Conservation (phyloP, 176 grass and related monocot genomes). For the Neostapfia colusana region DNA sequence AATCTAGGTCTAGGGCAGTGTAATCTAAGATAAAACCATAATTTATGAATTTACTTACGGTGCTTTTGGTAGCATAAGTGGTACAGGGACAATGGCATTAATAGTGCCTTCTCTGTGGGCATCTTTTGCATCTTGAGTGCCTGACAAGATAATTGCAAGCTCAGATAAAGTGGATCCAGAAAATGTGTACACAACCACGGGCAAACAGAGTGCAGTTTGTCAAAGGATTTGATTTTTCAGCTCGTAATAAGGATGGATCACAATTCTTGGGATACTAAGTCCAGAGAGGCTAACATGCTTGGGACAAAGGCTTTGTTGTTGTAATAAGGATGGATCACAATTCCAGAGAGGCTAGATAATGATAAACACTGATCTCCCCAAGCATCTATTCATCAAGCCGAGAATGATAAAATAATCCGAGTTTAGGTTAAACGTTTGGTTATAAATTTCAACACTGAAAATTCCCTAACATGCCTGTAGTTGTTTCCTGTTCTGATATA, state of each 20-base stretch:
- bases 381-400: neutral
- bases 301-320: neutral
- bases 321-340: neutral
- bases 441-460: too few relatives aligned
- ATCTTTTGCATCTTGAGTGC: conserved; percentile 50
- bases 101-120: conserved; percentile 47
- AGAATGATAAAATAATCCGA: too few relatives aligned
- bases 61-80: conserved; percentile 78
- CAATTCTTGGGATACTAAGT: too few relatives aligned
- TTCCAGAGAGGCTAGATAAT: neutral
- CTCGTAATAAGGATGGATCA: neutral
- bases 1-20: neutral
- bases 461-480: too few relatives aligned
- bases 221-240: neutral
- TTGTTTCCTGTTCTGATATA: too few relatives aligned
- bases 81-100: conserved; percentile 63
- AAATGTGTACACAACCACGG: neutral
- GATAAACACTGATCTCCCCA: neutral
- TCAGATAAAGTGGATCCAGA: conserved; percentile 28
- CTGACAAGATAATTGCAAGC: conserved; percentile 44
- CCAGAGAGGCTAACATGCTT: neutral
- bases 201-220: neutral
- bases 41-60: conserved; percentile 59
- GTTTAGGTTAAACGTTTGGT: too few relatives aligned
- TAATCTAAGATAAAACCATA: too few relatives aligned